Percentiles rank a stretch among this genome's conserved stretches.
phyloP scores from a whole-genome alignment of 2,329 filamentous ascomycete species.

The Cryoendolithus antarcticus region DNA sequence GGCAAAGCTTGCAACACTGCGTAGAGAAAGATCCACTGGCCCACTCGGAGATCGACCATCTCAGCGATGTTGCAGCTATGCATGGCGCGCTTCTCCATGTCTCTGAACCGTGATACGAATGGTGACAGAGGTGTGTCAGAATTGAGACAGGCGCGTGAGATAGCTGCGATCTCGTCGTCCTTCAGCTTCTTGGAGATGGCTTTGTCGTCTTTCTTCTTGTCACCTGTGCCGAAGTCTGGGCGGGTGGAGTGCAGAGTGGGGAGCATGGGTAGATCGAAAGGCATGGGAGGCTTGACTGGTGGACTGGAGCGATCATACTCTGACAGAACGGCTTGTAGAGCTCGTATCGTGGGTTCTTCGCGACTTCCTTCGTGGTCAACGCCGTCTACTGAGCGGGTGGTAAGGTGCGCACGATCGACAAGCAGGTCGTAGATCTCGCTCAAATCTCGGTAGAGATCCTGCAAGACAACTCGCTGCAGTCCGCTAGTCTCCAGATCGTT shows the following conservation, averaged over 20 bases:
- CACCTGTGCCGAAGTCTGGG: slow-evolving; percentile 50
- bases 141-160: slow-evolving; percentile 75
- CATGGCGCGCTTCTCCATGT: slow-evolving; percentile 58
- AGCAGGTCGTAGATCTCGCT: slow-evolving; percentile 78
- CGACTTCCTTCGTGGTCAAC: slow-evolving; percentile 38
- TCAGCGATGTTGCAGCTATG: slow-evolving; percentile 53
- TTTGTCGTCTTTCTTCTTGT: slow-evolving; percentile 63
- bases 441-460: slow-evolving; percentile 74
- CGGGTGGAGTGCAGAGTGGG: slow-evolving; percentile 57
- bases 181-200: slow-evolving; percentile 60
- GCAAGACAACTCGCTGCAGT: slow-evolving; percentile 71
- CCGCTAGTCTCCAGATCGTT: slow-evolving; percentile 78
- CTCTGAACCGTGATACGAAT: slow-evolving; percentile 58
- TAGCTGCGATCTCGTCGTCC: slow-evolving; percentile 61
- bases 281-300: slow-evolving; percentile 80
- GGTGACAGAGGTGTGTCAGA: slow-evolving; percentile 51
- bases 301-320: slow-evolving; percentile 85
- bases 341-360: slow-evolving; percentile 51
- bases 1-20: slow-evolving; percentile 65
- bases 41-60: slow-evolving; percentile 57
- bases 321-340: slow-evolving; percentile 64
- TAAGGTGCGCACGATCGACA: slow-evolving; percentile 66
- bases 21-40: slow-evolving; percentile 74
- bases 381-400: slow-evolving; percentile 65
- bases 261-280: slow-evolving; percentile 73